phyloP scores from a whole-genome alignment of 805 yeast genomes.

The Metschnikowia bowlesiae region DNA sequence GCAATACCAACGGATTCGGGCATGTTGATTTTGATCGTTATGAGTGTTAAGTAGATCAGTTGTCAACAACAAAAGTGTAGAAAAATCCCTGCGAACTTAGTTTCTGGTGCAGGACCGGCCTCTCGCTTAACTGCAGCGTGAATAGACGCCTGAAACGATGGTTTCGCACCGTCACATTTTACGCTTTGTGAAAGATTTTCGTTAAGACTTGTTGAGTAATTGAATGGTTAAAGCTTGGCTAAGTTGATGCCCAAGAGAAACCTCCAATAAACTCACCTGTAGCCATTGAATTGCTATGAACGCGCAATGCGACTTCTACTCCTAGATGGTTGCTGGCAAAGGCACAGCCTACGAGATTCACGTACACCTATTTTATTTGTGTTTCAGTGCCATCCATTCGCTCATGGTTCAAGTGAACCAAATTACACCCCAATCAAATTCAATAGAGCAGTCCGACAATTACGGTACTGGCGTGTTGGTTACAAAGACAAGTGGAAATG shows the following conservation, averaged over 20 bases:
- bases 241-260: no score
- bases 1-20: constrained; percentile 66
- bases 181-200: background rate
- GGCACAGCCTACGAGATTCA: background rate
- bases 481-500: constrained; percentile 18
- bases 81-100: constrained; percentile 3
- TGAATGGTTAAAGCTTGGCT: background rate
- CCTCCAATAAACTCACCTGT: no score
- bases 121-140: background rate
- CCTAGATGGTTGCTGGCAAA: background rate
- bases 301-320: no score
- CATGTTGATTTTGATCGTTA: constrained; percentile 20
- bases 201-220: background rate
- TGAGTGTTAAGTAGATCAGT: background rate
- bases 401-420: background rate
- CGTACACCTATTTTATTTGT: constrained; percentile 2
- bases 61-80: constrained; percentile 4
- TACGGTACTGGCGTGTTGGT: constrained; percentile 7
- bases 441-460: background rate
- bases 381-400: background rate
- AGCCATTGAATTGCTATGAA: no score
- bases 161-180: background rate
- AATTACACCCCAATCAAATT: background rate
- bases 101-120: constrained; percentile 4
- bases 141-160: background rate